Conservation (phyloP, 352 stramenopile genomes). For the Globisporangium cylindrosporum region DNA sequence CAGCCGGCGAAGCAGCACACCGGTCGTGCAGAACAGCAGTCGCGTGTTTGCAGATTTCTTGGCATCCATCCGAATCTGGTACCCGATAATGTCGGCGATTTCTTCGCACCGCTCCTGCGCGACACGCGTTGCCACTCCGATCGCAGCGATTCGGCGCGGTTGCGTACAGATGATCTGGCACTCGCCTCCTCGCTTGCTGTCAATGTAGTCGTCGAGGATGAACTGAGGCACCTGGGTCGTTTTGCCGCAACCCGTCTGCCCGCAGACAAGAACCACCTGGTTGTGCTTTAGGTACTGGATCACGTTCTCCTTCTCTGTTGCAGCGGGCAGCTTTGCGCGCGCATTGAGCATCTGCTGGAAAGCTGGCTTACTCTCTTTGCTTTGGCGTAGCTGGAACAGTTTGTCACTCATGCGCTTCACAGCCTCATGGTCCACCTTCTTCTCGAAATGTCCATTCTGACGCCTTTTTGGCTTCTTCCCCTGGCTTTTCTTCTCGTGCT, state of each 20-base stretch:
- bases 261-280: constrained; percentile 94
- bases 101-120: constrained; percentile 92
- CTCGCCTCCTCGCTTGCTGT: constrained; percentile 76
- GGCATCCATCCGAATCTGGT: constrained; percentile 95
- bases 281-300: constrained; percentile 52
- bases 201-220: constrained; percentile 93
- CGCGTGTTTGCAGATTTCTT: constrained; percentile 88
- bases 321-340: constrained; percentile 58
- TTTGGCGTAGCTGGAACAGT: constrained; percentile 36
- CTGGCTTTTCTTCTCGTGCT: constrained; percentile 15
- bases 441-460: constrained; percentile 4
- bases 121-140: constrained; percentile 94
- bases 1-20: constrained; percentile 92
- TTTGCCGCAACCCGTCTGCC: constrained; percentile 94
- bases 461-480: constrained; percentile 23
- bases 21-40: constrained; percentile 96
- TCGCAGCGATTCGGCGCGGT: constrained; percentile 94
- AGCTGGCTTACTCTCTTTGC: constrained; percentile 35
- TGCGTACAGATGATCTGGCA: constrained; percentile 97
- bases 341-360: constrained; percentile 63
- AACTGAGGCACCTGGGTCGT: constrained; percentile 97
- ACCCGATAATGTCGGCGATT: constrained; percentile 87
- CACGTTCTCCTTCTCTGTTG: constrained; percentile 53
- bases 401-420: constrained; percentile 40
- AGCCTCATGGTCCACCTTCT: constrained; percentile 37